A percentile compares a stretch with the other conserved stretches of the same genome.
Conservation (phyloP, 2,329 filamentous ascomycete species). For the Monilinia aucupariae region DNA sequence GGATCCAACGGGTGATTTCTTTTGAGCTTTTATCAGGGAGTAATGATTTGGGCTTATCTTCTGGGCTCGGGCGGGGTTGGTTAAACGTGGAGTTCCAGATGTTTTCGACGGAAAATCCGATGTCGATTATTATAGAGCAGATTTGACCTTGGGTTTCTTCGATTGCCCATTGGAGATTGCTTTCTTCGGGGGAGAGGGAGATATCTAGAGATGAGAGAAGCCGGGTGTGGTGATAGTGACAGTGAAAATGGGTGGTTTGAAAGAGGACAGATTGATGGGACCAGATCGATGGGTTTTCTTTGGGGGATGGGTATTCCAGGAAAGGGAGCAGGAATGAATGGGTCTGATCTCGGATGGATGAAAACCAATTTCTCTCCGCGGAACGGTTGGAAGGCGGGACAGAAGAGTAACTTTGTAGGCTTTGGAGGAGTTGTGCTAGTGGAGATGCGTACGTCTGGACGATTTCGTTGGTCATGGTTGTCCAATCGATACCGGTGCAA, state of each 20-base stretch:
- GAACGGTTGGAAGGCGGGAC: constrained; percentile 30
- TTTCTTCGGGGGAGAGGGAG: constrained; percentile 36
- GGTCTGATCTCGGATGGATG: constrained; percentile 36
- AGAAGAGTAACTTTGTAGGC: constrained; percentile 23
- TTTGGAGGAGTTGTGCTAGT: constrained; percentile 35
- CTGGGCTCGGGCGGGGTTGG: neutral
- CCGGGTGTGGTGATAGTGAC: constrained; percentile 40
- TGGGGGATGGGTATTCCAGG: constrained; percentile 40
- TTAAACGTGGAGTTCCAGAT: constrained; percentile 35
- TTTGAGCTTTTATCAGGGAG: constrained; percentile 2
- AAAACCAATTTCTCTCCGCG: constrained; percentile 33
- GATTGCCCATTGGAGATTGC: constrained; percentile 37
- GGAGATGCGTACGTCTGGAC: constrained; percentile 38
- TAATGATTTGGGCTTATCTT: neutral
- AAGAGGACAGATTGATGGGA: constrained; percentile 35
- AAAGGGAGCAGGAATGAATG: constrained; percentile 43
- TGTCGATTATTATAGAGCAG: constrained; percentile 40
- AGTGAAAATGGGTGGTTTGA: constrained; percentile 39
- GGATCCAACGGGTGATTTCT: constrained; percentile 31
- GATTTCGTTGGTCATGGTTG: constrained; percentile 39
- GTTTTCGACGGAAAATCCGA: constrained; percentile 41
- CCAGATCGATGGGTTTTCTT: constrained; percentile 33
- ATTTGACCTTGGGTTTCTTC: constrained; percentile 40
- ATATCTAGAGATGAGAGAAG: constrained; percentile 33
- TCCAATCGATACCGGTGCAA: constrained; percentile 44